phyloP scores from a whole-genome alignment of 106 monocot species.

The Dioscorea alata region DNA sequence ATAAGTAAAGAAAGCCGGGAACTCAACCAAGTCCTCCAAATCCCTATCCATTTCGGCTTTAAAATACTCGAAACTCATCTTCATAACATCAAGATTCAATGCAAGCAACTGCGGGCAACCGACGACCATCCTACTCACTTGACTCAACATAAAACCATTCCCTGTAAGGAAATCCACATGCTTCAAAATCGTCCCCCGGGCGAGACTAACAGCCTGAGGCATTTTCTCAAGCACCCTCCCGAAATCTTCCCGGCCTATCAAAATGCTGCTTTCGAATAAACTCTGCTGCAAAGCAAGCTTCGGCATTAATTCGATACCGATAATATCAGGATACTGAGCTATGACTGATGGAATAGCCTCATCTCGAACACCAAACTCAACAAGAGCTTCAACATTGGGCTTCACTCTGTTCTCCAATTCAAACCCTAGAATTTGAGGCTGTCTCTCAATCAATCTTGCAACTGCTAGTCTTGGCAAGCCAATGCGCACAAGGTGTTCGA shows the following conservation, averaged over 20 bases:
- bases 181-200: slow-evolving; percentile 44
- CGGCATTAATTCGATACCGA: slow-evolving; percentile 63
- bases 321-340: slow-evolving; percentile 64
- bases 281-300: slow-evolving; percentile 57
- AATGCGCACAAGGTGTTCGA: slow-evolving; percentile 64
- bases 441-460: slow-evolving; percentile 68
- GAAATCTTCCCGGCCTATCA: slow-evolving; percentile 53
- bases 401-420: slow-evolving; percentile 57
- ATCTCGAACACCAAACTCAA: slow-evolving; percentile 55
- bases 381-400: slow-evolving; percentile 62
- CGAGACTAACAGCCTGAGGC: slow-evolving; percentile 78
- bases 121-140: slow-evolving; percentile 71
- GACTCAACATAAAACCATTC: slow-evolving; percentile 66
- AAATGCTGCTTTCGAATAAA: slow-evolving; percentile 62
- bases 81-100: slow-evolving; percentile 86
- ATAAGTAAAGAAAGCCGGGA: slow-evolving; percentile 96
- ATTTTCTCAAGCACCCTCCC: slow-evolving; percentile 81
- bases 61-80: slow-evolving; percentile 75
- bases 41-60: slow-evolving; percentile 82
- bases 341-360: slow-evolving; percentile 45
- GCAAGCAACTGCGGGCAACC: slow-evolving; percentile 87
- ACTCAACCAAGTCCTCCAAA: slow-evolving; percentile 76
- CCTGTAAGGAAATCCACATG: slow-evolving; percentile 64
- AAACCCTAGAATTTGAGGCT: slow-evolving; percentile 75
- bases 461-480: slow-evolving; percentile 57